Evolutionary conservation across 306 rosid species (phyloP), one percentile per base, ranked within the genome.

Genomic region (Cyclanthera cordifolia): DNA sequence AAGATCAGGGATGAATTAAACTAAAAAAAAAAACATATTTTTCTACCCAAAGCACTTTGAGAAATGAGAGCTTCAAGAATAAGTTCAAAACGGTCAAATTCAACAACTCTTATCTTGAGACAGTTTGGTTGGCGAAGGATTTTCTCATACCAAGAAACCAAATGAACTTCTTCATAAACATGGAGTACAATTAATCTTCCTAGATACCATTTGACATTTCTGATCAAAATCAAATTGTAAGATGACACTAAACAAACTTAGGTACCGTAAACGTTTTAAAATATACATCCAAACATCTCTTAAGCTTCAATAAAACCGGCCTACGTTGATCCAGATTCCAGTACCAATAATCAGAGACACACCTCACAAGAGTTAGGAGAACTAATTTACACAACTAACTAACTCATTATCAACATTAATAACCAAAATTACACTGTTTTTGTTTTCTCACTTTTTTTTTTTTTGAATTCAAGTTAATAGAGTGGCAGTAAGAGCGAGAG

Each of bases 91-190:
- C n/a, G n/a, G n/a, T n/a, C n/a, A n/a, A n/a, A n/a, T n/a, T 32
- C 37, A 32, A 32, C 5, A 32, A 32, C 5, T 20, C 46, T 58
- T 15, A 58, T 58, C 66, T 1, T 30, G 14, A 16, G 5, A 56
- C 66, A 30, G 15, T 58, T 58, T 58, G 65, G 66, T 58, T 46
- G 46, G 66, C 66, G 32, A 24, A 16, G 46, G 32, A 58, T 8
- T 30, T 58, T n/a, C 6, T 58, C 12, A 16, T 8, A 30, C 23
- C 24, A 55, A 55, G 39, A 55, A 55, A 55, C 32, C 2, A 56
- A 5, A 24, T 4, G 1, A 54, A 54, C 5, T 24, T 17, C 7
- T 53, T 1, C 30, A 53, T 2, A 48, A 4, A 19, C 15, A 7
- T 15, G 8, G 1, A 53, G 16, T 27, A 6, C 37, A 14, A 15